Conservation (phyloP, 2,329 filamentous ascomycete genomes). For the Fusarium robinianum region DNA sequence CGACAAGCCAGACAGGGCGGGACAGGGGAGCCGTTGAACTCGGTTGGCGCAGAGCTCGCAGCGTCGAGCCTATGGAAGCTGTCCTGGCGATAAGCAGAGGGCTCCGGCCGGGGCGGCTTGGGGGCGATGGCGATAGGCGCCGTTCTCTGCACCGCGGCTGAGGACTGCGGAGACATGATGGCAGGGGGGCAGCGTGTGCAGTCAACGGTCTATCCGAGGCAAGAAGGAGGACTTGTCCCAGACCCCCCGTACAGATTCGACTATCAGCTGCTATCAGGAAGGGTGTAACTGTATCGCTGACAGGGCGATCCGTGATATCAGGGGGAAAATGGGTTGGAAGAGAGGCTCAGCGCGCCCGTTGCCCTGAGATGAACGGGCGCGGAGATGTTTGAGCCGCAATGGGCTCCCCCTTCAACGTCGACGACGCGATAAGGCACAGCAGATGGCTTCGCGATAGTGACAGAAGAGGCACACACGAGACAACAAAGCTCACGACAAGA, state of each 20-base stretch:
- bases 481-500: constrained; percentile 18
- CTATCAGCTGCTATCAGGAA: constrained; percentile 18
- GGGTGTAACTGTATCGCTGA: constrained; percentile 19
- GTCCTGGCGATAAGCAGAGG: constrained; percentile 52
- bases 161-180: constrained; percentile 57
- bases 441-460: constrained; percentile 13
- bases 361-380: constrained; percentile 35
- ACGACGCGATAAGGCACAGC: not conserved
- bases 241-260: constrained; percentile 18
- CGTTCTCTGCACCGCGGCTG: constrained; percentile 57
- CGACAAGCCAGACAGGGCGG: constrained; percentile 75
- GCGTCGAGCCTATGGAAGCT: constrained; percentile 55
- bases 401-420: constrained; percentile 15
- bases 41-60: constrained; percentile 53
- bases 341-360: constrained; percentile 35
- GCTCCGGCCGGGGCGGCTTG: constrained; percentile 54
- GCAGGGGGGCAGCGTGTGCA: constrained; percentile 32
- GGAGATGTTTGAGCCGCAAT: constrained; percentile 33
- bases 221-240: no score
- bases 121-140: constrained; percentile 69
- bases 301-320: constrained; percentile 22
- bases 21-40: constrained; percentile 48
- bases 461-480: constrained; percentile 19
- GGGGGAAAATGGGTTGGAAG: not conserved
- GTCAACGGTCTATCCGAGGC: constrained; percentile 17